Evolutionary conservation across 805 yeast species (phyloP), one percentile per base, ranked within the genome.

Genomic region (Ogataea paradorogensis): DNA sequence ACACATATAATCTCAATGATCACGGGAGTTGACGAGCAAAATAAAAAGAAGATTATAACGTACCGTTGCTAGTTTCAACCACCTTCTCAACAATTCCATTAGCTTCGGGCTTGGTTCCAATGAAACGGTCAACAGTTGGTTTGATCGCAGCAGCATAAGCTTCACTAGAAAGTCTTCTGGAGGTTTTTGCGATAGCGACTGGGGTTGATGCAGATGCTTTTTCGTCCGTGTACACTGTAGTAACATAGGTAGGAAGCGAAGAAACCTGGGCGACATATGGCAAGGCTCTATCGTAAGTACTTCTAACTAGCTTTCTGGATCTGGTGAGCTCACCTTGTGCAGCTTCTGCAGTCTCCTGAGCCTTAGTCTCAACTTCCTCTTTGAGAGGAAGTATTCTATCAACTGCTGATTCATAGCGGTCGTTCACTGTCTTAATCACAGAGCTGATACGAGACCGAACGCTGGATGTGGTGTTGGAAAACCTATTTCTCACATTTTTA

Each of bases 91-190:
- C 44, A 9, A 48, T 27, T 8, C 33, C 32, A 14, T 35, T 28
- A 55, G 36, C 53, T 55, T 15, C 47, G 52, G 18, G 31, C 36
- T 40, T 47, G 15, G 37, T 35, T 13, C 55, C 56, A 15, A 55
- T 51, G 20, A 53, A 33, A n/a, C 47, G 48, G 22, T 58, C 59
- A 24, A 62, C 52, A 1, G 60, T 51, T 33, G 68, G 68, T 40
- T 58, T 63, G 37, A 63, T 50, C 5, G 58, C 42, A 15, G 54
- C 40, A 24, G 50, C 52, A 33, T 52, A 53, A 3, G 67, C 69
- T 46, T 66, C 69, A 28, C 48, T 53, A 2, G 70, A 63, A 27
- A 66, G 55, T 36, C 60, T 57, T 44, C 62, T 55, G 15, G 70
- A 60, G 13, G 71, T 60, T 33, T 63, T 60, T 2, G 63, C 60